Conservation (phyloP, 208 protist species). For the Polymyxa betae region DNA sequence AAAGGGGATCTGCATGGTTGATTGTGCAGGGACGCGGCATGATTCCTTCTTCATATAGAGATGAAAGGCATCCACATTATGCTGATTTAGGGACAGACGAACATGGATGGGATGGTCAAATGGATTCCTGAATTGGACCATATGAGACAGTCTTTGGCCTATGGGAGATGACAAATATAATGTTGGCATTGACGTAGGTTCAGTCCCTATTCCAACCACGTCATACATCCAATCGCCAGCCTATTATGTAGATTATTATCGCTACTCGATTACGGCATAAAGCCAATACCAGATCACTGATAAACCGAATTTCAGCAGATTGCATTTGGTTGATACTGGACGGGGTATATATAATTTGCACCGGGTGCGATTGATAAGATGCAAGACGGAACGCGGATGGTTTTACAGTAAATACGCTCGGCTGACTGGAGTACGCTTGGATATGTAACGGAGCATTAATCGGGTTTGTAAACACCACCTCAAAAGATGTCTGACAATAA, state of each 20-base stretch:
- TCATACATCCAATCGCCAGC: conserved; percentile 1
- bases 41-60: not conserved
- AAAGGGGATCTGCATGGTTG: not conserved
- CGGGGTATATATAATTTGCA: conserved; percentile 17
- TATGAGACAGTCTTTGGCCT: not conserved
- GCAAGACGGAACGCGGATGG: not conserved
- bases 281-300: not conserved
- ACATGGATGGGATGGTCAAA: not conserved
- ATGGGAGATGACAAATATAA: not conserved
- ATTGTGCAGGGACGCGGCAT: not conserved
- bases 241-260: not conserved
- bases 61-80: not conserved
- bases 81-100: not conserved
- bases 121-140: conserved; percentile 36
- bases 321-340: conserved; percentile 15
- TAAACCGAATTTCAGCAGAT: not conserved
- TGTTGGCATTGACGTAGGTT: not conserved
- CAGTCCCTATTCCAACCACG: not conserved
- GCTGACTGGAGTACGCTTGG: not conserved
- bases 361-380: not conserved
- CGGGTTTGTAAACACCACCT: conserved; percentile 35
- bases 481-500: not conserved
- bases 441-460: not conserved
- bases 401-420: not conserved
- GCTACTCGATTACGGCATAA: not conserved